Evolutionary conservation across 2,329 filamentous ascomycete species (phyloP).

Genomic region (Colletotrichum sansevieriae): DNA sequence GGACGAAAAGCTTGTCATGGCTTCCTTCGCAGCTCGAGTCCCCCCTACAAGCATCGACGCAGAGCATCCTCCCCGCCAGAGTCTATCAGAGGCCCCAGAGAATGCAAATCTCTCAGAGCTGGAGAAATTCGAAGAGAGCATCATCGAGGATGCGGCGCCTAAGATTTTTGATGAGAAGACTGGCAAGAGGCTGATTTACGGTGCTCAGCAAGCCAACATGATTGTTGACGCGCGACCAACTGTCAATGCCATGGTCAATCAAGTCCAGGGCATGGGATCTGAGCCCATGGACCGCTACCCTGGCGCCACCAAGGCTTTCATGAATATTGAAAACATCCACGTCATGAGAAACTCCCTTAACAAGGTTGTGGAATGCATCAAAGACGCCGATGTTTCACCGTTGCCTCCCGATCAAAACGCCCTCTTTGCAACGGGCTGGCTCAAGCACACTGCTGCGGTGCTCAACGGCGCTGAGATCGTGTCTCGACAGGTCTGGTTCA

Average conservation of each 20-base stretch:
- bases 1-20: constrained; percentile 92
- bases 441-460: constrained; percentile 88
- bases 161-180: constrained; percentile 69
- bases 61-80: constrained; percentile 59
- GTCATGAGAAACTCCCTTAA: constrained; percentile 94
- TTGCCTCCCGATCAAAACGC: constrained; percentile 85
- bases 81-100: constrained; percentile 63
- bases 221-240: constrained; percentile 96
- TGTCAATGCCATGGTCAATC: constrained; percentile 94
- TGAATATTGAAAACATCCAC: constrained; percentile 98
- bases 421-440: constrained; percentile 87
- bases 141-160: constrained; percentile 65
- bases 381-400: constrained; percentile 89
- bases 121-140: constrained; percentile 77
- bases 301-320: constrained; percentile 89
- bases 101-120: constrained; percentile 68
- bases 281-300: constrained; percentile 99
- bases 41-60: constrained; percentile 51
- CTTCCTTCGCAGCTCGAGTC: constrained; percentile 85
- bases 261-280: constrained; percentile 90
- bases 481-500: constrained; percentile 87
- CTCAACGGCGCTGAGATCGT: constrained; percentile 89
- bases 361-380: constrained; percentile 89
- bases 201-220: constrained; percentile 91
- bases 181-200: constrained; percentile 79